A percentile compares a stretch with the other conserved stretches of the same genome.
Evolutionary conservation across 2,329 filamentous ascomycete species (phyloP).

Genomic region (Trichophyton rubrum): DNA sequence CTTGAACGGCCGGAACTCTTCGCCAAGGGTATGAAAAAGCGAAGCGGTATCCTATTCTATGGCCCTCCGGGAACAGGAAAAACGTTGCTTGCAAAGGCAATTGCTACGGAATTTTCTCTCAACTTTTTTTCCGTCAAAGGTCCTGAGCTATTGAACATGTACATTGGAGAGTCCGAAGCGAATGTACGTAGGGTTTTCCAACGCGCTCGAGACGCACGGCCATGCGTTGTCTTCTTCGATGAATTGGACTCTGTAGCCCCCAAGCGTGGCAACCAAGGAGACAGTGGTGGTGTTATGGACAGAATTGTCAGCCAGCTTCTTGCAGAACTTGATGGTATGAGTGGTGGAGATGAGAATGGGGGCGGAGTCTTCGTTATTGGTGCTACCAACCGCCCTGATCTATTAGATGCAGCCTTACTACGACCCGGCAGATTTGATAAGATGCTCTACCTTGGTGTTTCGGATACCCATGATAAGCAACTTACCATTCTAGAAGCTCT

Average conservation of each 20-base stretch:
- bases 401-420: constrained; percentile 94
- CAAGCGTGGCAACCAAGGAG: constrained; percentile 90
- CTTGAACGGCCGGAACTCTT: constrained; percentile 99
- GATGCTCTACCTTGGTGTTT: constrained; percentile 91
- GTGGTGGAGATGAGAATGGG: constrained; percentile 81
- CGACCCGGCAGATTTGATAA: constrained; percentile 98
- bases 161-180: constrained; percentile 99
- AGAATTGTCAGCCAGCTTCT: constrained; percentile 99
- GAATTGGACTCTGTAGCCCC: constrained; percentile 98
- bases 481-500: constrained; percentile 85
- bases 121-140: constrained; percentile 99
- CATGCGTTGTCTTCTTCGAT: constrained; percentile 97
- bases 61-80: constrained; percentile 99
- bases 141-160: constrained; percentile 96
- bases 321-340: constrained; percentile 96
- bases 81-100: constrained; percentile 97
- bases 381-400: constrained; percentile 95
- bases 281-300: constrained; percentile 95
- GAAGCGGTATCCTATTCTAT: constrained; percentile 96
- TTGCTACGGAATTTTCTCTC: constrained; percentile 96
- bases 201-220: constrained; percentile 94
- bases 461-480: constrained; percentile 94
- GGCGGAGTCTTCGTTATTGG: constrained; percentile 99
- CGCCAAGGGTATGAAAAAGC: constrained; percentile 97
- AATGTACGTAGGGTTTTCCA: constrained; percentile 99